Percentiles rank a stretch among this genome's conserved stretches.
These are phyloP conservation scores for Gynandropsis gynandra DNA, from an alignment of 345 rosid species.

Conservation along the genomic window DNA sequence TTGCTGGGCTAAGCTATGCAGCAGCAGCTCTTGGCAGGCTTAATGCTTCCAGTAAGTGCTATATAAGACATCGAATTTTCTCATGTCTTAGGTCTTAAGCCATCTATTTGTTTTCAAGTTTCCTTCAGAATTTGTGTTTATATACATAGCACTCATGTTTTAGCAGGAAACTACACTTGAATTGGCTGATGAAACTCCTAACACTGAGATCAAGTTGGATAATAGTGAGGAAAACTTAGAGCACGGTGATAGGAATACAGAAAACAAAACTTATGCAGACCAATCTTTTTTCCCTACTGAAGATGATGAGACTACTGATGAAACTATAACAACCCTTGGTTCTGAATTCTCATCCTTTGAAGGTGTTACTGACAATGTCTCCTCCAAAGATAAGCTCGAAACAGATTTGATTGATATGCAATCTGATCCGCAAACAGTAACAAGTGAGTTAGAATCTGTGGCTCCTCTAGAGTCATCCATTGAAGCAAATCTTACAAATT, in stretches of 20 bases:
- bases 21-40: slow-evolving; percentile 51
- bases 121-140: background rate
- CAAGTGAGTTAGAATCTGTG: slow-evolving; percentile 14
- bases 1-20: slow-evolving; percentile 54
- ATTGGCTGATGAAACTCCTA: slow-evolving; percentile 30
- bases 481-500: slow-evolving; percentile 29
- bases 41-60: no score
- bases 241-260: slow-evolving; percentile 28
- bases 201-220: no score
- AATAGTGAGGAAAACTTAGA: slow-evolving; percentile 26
- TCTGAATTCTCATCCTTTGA: slow-evolving; percentile 23
- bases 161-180: slow-evolving; percentile 47
- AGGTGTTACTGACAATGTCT: slow-evolving; percentile 21
- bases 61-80: background rate
- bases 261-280: slow-evolving; percentile 28
- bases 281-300: slow-evolving; percentile 27
- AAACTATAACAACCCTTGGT: slow-evolving; percentile 26
- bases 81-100: background rate
- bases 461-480: slow-evolving; percentile 28
- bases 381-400: slow-evolving; percentile 30
- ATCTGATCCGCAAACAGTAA: slow-evolving; percentile 24
- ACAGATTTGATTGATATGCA: slow-evolving; percentile 27
- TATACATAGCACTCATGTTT: background rate
- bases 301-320: slow-evolving; percentile 31
- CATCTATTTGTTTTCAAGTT: background rate